phyloP scores from a whole-genome alignment of 768 basidiomycete species.

The Boletus subcaerulescens region DNA sequence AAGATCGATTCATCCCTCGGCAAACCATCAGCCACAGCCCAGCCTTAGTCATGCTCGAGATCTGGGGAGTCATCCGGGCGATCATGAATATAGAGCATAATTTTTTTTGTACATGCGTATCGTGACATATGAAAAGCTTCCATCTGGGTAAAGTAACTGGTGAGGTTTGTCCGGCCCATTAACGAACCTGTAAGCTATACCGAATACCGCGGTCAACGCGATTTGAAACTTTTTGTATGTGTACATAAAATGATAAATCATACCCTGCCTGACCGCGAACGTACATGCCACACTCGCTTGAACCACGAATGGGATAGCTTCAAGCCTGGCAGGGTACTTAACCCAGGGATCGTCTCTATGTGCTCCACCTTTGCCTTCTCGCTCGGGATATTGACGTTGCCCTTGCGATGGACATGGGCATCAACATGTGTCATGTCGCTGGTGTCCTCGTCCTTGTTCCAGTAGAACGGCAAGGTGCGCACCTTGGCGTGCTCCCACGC shows the following conservation, averaged over 20 bases:
- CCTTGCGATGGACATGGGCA: neutral
- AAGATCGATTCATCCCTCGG: constrained; percentile 63
- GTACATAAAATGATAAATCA: constrained; percentile 15
- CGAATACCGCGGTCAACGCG: constrained; percentile 13
- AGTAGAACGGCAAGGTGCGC: constrained; percentile 41
- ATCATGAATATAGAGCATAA: neutral
- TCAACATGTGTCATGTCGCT: constrained; percentile 26
- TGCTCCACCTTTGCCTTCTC: constrained; percentile 19
- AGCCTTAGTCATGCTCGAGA: neutral
- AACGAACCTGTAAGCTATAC: neutral
- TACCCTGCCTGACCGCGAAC: constrained; percentile 20
- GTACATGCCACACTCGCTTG: constrained; percentile 34
- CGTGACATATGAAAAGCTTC: neutral
- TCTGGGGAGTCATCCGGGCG: neutral
- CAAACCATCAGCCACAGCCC: constrained; percentile 26
- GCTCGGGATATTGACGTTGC: neutral
- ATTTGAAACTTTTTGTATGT: neutral
- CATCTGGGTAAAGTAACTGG: constrained; percentile 2
- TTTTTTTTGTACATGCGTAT: neutral
- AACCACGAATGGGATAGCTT: constrained; percentile 29
- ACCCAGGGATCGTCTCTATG: constrained; percentile 19
- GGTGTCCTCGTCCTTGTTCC: constrained; percentile 43
- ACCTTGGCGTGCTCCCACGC: constrained; percentile 47
- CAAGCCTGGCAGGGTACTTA: constrained; percentile 21
- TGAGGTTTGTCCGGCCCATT: neutral